phyloP scores from a whole-genome alignment of 1,284 basidiomycete species.

The Tremellales sp. region DNA sequence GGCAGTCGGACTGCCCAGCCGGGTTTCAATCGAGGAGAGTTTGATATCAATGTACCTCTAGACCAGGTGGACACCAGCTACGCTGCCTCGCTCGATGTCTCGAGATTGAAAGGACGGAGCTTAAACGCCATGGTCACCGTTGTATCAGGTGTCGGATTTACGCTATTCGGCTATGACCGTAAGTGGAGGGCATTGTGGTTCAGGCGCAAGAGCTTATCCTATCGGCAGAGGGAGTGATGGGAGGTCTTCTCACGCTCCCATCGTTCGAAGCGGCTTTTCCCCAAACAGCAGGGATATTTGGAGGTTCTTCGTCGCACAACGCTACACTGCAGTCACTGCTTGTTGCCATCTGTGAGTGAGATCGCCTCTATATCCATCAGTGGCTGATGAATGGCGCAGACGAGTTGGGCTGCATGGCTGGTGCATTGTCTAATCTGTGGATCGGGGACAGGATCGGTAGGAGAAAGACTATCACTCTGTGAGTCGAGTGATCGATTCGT shows the following conservation, averaged over 20 bases:
- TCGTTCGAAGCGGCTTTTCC: constrained; percentile 33
- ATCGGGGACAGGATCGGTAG: constrained; percentile 47
- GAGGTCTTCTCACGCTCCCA: constrained; percentile 39
- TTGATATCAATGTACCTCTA: too few species aligned
- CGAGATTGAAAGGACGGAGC: constrained; percentile 7
- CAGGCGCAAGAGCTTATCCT: constrained; percentile 26
- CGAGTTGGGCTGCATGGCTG: constrained; percentile 48
- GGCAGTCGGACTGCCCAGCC: too few species aligned
- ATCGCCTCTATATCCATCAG: background rate
- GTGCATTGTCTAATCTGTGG: constrained; percentile 46
- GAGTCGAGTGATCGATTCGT: background rate
- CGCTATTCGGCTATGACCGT: background rate
- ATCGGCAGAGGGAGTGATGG: constrained; percentile 44
- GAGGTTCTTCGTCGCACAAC: constrained; percentile 3
- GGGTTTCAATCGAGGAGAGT: too few species aligned
- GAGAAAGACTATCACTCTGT: constrained; percentile 20
- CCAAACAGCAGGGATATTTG: constrained; percentile 18
- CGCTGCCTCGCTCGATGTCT: constrained; percentile 3
- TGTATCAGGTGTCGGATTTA: constrained; percentile 7
- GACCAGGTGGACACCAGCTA: constrained; percentile 1
- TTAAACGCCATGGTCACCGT: constrained; percentile 10
- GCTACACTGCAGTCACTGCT: constrained; percentile 41
- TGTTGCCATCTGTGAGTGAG: constrained; percentile 40
- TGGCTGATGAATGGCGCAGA: constrained; percentile 12
- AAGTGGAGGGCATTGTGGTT: constrained; percentile 2